Percentiles rank a stretch among this genome's conserved stretches.
Conservation (phyloP, 2,329 filamentous ascomycete genomes). For the Diaporthe australafricana region DNA sequence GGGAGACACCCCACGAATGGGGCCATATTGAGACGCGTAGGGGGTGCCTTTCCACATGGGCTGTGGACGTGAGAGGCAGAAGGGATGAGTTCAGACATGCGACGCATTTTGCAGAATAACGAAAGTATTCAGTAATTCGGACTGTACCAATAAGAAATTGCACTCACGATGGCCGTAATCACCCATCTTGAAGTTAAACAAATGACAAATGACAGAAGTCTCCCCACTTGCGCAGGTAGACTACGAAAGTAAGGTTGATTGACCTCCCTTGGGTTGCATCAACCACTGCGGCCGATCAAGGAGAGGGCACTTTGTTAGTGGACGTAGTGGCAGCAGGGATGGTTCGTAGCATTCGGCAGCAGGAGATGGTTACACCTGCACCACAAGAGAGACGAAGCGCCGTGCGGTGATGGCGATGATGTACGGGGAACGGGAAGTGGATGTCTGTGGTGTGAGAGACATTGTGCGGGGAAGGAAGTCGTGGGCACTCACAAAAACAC, state of each 20-base stretch:
- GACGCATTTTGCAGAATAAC: background rate
- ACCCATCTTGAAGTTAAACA: constrained; percentile 8
- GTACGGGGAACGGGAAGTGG: background rate
- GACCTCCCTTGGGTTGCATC: background rate
- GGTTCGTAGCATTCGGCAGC: background rate
- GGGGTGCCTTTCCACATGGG: background rate
- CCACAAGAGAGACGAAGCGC: background rate
- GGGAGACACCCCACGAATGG: no score
- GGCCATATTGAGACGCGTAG: background rate
- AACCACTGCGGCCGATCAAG: background rate
- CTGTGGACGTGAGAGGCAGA: background rate
- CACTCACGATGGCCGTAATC: constrained; percentile 26
- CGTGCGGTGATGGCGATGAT: background rate
- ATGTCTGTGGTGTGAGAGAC: constrained; percentile 12
- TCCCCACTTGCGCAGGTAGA: background rate
- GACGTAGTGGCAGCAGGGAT: constrained; percentile 1
- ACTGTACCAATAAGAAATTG: background rate
- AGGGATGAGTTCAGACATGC: background rate
- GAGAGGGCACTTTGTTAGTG: no score
- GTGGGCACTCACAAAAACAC: background rate
- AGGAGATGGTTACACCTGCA: background rate
- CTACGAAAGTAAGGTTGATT: background rate
- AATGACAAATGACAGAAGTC: background rate
- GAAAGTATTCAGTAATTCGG: background rate
- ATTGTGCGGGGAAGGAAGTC: constrained; percentile 12